These are phyloP conservation scores for Tolypocladium capitatum DNA, from an alignment of 2,329 filamentous ascomycete species.

Conservation along the genomic window DNA sequence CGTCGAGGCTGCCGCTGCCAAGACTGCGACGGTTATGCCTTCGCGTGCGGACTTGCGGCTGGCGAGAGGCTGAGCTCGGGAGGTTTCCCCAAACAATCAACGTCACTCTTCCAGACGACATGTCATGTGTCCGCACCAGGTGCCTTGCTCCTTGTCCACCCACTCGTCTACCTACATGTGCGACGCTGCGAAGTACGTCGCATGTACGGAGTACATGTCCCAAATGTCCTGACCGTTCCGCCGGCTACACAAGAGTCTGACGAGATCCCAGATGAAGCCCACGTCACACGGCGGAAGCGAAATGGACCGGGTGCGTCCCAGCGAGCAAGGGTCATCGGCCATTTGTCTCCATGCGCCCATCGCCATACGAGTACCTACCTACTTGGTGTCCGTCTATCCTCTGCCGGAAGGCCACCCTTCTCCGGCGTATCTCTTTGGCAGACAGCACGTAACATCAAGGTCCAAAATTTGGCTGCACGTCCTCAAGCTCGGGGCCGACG, in stretches of 20 bases:
- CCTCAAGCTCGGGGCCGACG: neutral
- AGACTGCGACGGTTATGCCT: neutral
- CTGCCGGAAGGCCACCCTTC: neutral
- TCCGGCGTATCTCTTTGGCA: too few relatives aligned
- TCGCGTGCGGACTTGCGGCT: neutral
- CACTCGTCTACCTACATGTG: neutral
- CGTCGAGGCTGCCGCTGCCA: neutral
- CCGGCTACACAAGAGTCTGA: neutral
- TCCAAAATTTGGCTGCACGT: neutral
- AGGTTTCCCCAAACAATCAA: neutral
- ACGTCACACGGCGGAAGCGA: conserved; percentile 1
- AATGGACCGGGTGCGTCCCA: neutral
- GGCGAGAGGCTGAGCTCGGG: neutral
- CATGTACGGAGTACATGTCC: neutral
- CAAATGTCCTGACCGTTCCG: neutral
- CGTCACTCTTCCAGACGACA: neutral
- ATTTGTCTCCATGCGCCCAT: neutral
- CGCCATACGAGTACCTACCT: too few relatives aligned
- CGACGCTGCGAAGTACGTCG: too few relatives aligned
- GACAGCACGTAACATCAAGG: too few relatives aligned
- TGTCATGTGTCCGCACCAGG: neutral
- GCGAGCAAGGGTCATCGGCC: neutral
- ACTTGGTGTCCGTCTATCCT: neutral
- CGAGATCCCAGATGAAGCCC: neutral
- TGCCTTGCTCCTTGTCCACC: neutral